phyloP scores from a whole-genome alignment of 768 basidiomycete genomes.

The Leccinum aurantiacum region DNA sequence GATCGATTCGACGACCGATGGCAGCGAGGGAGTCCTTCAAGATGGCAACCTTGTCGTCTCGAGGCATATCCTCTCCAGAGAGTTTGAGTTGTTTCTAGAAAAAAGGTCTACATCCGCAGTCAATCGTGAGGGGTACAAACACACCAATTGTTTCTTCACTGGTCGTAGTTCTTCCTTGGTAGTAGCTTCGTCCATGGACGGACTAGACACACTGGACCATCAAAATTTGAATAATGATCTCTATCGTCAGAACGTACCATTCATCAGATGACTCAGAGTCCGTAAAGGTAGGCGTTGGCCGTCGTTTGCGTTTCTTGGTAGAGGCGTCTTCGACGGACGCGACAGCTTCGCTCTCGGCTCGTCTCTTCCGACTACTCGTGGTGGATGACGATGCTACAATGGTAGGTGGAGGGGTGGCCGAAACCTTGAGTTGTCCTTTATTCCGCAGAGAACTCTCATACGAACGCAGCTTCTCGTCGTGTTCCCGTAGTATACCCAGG shows the following conservation, averaged over 20 bases:
- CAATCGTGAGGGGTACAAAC: conserved; percentile 26
- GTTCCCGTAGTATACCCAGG: conserved; percentile 76
- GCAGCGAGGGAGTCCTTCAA: conserved; percentile 93
- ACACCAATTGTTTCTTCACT: conserved; percentile 91
- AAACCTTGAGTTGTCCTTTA: conserved; percentile 68
- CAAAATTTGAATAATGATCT: conserved; percentile 3
- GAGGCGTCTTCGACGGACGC: conserved; percentile 73
- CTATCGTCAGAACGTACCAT: conserved; percentile 57
- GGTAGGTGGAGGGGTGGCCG: conserved; percentile 73
- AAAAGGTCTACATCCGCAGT: conserved; percentile 5
- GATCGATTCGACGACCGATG: conserved; percentile 90
- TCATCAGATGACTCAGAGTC: conserved; percentile 92
- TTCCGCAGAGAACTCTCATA: conserved; percentile 78
- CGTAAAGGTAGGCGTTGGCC: conserved; percentile 96
- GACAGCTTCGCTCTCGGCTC: conserved; percentile 84
- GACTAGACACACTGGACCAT: conserved; percentile 43
- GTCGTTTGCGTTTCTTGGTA: conserved; percentile 77
- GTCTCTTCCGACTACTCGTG: conserved; percentile 61
- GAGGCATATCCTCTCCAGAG: conserved; percentile 88
- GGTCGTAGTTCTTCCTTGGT: conserved; percentile 96
- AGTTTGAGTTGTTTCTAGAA: conserved; percentile 90
- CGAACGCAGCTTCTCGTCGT: conserved; percentile 88
- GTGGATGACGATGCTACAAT: conserved; percentile 66
- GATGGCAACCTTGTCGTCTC: conserved; percentile 95
- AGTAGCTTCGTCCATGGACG: conserved; percentile 90